Percentiles rank a stretch among this genome's conserved stretches.
phyloP scores from a whole-genome alignment of 1,284 basidiomycete species.

The Melanopsichium pennsylvanicum region DNA sequence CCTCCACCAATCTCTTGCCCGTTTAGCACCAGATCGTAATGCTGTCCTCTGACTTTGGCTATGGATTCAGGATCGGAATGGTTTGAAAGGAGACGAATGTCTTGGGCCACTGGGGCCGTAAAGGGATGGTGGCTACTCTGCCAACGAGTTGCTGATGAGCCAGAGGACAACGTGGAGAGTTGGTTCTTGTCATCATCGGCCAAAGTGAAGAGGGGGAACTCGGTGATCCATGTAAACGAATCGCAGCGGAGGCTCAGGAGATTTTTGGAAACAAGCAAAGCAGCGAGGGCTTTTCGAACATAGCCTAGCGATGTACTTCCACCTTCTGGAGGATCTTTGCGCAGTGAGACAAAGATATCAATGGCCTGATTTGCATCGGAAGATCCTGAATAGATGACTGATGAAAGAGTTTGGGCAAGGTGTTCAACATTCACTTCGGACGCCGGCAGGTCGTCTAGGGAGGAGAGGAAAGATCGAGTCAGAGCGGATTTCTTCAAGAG shows the following conservation, averaged over 20 bases:
- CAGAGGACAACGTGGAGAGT: slow-evolving; percentile 69
- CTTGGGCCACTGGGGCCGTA: slow-evolving; percentile 91
- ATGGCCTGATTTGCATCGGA: slow-evolving; percentile 68
- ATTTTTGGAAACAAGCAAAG: slow-evolving; percentile 75
- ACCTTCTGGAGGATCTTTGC: slow-evolving; percentile 70
- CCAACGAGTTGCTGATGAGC: slow-evolving; percentile 71
- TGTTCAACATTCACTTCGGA: slow-evolving; percentile 40
- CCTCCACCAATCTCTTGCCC: slow-evolving; percentile 93
- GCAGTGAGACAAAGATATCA: slow-evolving; percentile 41
- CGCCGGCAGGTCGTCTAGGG: slow-evolving; percentile 15
- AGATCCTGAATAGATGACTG: slow-evolving; percentile 67
- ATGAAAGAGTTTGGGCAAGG: slow-evolving; percentile 11
- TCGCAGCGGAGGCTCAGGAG: slow-evolving; percentile 67
- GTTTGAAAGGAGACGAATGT: slow-evolving; percentile 77
- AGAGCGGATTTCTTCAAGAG: slow-evolving; percentile 52
- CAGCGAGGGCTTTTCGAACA: slow-evolving; percentile 74
- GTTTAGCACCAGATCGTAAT: slow-evolving; percentile 96
- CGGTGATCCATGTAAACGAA: slow-evolving; percentile 93
- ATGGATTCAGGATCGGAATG: slow-evolving; percentile 13
- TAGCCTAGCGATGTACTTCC: slow-evolving; percentile 84
- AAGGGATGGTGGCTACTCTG: slow-evolving; percentile 93
- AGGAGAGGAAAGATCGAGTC: slow-evolving; percentile 21
- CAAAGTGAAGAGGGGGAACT: slow-evolving; percentile 91
- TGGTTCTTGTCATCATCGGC: slow-evolving; percentile 87
- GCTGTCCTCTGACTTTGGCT: slow-evolving; percentile 78